Evolutionary conservation across 2,329 filamentous ascomycete species (phyloP).

Genomic region (Fusarium mangiferae): DNA sequence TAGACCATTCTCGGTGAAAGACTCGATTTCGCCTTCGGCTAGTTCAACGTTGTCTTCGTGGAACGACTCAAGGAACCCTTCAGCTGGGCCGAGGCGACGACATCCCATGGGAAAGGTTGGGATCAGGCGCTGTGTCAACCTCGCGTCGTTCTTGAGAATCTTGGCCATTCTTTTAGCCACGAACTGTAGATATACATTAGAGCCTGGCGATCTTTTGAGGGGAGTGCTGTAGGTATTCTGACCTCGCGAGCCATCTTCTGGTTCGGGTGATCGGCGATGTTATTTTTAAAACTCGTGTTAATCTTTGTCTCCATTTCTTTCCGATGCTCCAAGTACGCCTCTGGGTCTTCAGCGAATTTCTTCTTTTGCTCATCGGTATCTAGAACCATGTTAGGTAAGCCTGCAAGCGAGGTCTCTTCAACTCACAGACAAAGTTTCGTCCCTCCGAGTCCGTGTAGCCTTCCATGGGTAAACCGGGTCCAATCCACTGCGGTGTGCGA

Average conservation of each 20-base stretch:
- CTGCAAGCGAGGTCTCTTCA: rapidly evolving
- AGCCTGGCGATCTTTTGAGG: rapidly evolving
- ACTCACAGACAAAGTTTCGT: constrained; percentile 10
- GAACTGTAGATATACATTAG: neutral
- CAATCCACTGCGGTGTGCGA: constrained; percentile 56
- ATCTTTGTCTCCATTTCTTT: constrained; percentile 13
- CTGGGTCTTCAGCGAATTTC: neutral
- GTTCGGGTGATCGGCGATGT: constrained; percentile 7
- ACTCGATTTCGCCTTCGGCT: constrained; percentile 13
- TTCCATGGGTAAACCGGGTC: constrained; percentile 48
- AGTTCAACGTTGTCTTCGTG: constrained; percentile 37
- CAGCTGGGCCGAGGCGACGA: constrained; percentile 56
- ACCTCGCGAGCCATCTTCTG: constrained; percentile 10
- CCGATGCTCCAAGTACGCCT: neutral
- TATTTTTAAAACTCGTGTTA: constrained; percentile 1
- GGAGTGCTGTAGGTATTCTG: rapidly evolving
- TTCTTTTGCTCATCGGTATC: constrained; percentile 16
- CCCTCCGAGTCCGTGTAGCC: constrained; percentile 28
- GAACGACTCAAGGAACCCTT: constrained; percentile 52
- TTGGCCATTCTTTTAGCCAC: constrained; percentile 3
- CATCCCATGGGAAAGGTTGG: constrained; percentile 54
- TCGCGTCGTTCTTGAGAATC: constrained; percentile 8
- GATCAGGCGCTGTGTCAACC: constrained; percentile 42
- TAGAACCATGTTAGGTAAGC: neutral
- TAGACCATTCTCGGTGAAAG: constrained; percentile 17